phyloP scores from a whole-genome alignment of 441 rosid genomes.

The Dalechampia spathulata region DNA sequence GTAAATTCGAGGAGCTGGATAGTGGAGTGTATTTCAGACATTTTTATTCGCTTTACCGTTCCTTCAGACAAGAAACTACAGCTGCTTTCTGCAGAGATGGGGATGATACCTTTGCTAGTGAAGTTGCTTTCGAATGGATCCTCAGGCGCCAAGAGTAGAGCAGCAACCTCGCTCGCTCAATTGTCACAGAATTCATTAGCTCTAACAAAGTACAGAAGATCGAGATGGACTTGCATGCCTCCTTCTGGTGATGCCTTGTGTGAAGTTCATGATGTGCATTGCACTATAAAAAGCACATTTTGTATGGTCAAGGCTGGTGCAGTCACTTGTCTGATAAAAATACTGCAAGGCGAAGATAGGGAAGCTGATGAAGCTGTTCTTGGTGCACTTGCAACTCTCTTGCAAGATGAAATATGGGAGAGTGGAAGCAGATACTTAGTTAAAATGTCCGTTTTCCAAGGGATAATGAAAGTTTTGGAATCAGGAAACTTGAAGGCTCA shows the following conservation, averaged over 20 bases:
- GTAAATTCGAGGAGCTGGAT: slow-evolving; percentile 18
- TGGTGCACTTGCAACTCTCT: slow-evolving; percentile 40
- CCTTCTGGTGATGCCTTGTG: slow-evolving; percentile 38
- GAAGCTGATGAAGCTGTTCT: slow-evolving; percentile 54
- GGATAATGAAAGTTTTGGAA: slow-evolving; percentile 35
- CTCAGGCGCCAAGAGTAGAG: slow-evolving; percentile 33
- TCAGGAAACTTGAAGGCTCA: slow-evolving; percentile 37
- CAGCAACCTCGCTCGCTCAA: slow-evolving; percentile 54
- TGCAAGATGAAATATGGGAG: slow-evolving; percentile 53
- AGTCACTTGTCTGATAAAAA: slow-evolving; percentile 32
- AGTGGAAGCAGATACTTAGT: slow-evolving; percentile 45
- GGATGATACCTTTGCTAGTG: slow-evolving; percentile 49
- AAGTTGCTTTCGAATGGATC: slow-evolving; percentile 44
- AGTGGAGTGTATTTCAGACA: slow-evolving; percentile 39
- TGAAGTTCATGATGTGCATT: slow-evolving; percentile 46
- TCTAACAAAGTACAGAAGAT: slow-evolving; percentile 32
- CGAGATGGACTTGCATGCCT: slow-evolving; percentile 40
- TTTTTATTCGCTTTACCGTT: slow-evolving; percentile 43
- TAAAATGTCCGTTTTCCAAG: slow-evolving; percentile 26
- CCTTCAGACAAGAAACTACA: slow-evolving; percentile 59
- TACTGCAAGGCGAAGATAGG: slow-evolving; percentile 40
- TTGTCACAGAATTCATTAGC: slow-evolving; percentile 49
- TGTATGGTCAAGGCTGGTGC: slow-evolving; percentile 65
- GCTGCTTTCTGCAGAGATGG: slow-evolving; percentile 43
- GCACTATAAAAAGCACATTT: slow-evolving; percentile 44